phyloP scores from a whole-genome alignment of 2,329 filamentous ascomycete genomes.

The Tolypocladium album region DNA sequence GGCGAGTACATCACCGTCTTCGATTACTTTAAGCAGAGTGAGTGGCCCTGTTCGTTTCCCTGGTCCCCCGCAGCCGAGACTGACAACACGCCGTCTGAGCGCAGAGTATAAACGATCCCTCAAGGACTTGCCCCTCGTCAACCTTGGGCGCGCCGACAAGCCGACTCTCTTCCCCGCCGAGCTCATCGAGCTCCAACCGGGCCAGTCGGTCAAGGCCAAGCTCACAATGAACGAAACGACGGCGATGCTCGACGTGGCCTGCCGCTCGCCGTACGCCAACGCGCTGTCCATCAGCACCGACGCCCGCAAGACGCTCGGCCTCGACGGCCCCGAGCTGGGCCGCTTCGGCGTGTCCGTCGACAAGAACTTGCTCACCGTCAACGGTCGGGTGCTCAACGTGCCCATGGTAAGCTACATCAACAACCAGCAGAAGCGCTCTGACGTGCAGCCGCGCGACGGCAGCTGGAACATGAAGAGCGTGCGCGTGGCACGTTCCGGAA shows the following conservation, averaged over 20 bases:
- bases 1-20: constrained; percentile 24
- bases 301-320: constrained; percentile 45
- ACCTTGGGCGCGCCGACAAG: constrained; percentile 46
- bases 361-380: constrained; percentile 57
- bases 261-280: constrained; percentile 54
- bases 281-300: constrained; percentile 51
- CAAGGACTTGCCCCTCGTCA: constrained; percentile 48
- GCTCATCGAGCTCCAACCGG: constrained; percentile 49
- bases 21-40: constrained; percentile 34
- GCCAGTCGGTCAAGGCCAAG: constrained; percentile 52
- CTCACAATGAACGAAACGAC: constrained; percentile 51
- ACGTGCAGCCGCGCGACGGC: constrained; percentile 33
- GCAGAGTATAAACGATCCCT: constrained; percentile 24
- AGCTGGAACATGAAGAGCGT: constrained; percentile 59
- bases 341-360: constrained; percentile 55
- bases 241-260: constrained; percentile 63
- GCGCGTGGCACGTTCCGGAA: constrained; percentile 42
- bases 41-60: constrained; percentile 8
- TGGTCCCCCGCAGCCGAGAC: neutral
- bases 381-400: constrained; percentile 53
- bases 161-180: constrained; percentile 59
- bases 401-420: constrained; percentile 51
- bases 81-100: neutral
- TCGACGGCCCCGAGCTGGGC: constrained; percentile 36
- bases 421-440: constrained; percentile 8